A percentile compares a stretch with the other conserved stretches of the same genome.
These are phyloP conservation scores for Metarhizium anisopliae DNA, from an alignment of 2,329 filamentous ascomycete species.

Conservation along the genomic window DNA sequence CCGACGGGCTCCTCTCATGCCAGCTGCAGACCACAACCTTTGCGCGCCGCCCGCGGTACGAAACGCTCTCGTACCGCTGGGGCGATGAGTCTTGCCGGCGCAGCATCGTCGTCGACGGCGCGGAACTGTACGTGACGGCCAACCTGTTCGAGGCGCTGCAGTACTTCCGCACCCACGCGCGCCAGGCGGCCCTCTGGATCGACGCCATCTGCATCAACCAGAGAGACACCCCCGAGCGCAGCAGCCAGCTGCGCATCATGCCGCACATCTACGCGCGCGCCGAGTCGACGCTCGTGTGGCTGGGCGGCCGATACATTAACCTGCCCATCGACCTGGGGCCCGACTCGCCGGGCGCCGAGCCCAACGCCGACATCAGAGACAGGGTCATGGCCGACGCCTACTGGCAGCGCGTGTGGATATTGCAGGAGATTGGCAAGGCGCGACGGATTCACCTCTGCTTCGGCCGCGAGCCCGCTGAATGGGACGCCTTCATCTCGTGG, in stretches of 20 bases:
- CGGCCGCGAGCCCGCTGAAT: too few relatives aligned
- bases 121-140: too few relatives aligned
- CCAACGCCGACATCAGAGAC: neutral
- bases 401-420: conserved; percentile 11
- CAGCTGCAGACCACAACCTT: too few relatives aligned
- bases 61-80: too few relatives aligned
- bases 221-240: conserved; percentile 9
- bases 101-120: too few relatives aligned
- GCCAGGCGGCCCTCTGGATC: conserved; percentile 2
- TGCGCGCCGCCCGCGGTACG: too few relatives aligned
- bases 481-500: too few relatives aligned
- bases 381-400: conserved; percentile 7
- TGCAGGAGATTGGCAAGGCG: conserved; percentile 10
- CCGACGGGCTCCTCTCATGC: too few relatives aligned
- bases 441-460: too few relatives aligned
- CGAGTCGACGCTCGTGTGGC: conserved; percentile 5
- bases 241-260: conserved; percentile 12
- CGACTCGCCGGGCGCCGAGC: neutral
- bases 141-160: too few relatives aligned
- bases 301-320: neutral
- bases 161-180: too few relatives aligned
- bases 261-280: conserved; percentile 12
- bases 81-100: too few relatives aligned
- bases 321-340: neutral
- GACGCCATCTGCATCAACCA: conserved; percentile 12